Percentiles rank a stretch among this genome's conserved stretches.
Evolutionary conservation across 1,284 basidiomycete genomes (phyloP).

Genomic region (Grifola frondosa): DNA sequence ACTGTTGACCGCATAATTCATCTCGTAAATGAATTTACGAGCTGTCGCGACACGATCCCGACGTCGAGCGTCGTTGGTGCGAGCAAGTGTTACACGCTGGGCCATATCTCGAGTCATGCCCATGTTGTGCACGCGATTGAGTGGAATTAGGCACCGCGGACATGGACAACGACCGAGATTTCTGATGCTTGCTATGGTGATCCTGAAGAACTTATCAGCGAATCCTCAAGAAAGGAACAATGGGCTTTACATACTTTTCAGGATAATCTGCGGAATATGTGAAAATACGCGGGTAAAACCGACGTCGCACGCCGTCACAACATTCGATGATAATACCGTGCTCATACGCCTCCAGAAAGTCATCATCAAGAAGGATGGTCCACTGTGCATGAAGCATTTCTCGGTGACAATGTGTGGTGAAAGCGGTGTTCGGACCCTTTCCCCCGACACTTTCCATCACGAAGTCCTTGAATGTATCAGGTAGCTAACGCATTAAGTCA

Average conservation of each 20-base stretch:
- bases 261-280: conserved; percentile 35
- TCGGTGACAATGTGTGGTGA: conserved; percentile 21
- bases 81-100: background rate
- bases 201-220: conserved; percentile 8
- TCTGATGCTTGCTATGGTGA: conserved; percentile 17
- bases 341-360: conserved; percentile 22
- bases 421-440: background rate
- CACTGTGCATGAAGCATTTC: conserved; percentile 25
- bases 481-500: too few species aligned
- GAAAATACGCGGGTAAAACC: conserved; percentile 21
- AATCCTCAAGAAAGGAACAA: too few species aligned
- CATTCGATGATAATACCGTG: conserved; percentile 24
- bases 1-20: conserved; percentile 9
- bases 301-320: conserved; percentile 16
- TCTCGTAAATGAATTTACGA: conserved; percentile 15
- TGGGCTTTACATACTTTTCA: conserved; percentile 16
- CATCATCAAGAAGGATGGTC: conserved; percentile 20
- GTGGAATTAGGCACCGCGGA: conserved; percentile 29
- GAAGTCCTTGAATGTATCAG: background rate
- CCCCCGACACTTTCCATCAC: background rate
- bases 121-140: conserved; percentile 14
- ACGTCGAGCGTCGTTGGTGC: background rate
- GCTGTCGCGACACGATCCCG: conserved; percentile 4
- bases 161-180: conserved; percentile 25
- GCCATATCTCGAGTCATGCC: conserved; percentile 6